A percentile compares a stretch with the other conserved stretches of the same genome.
Conservation (phyloP, 2,329 filamentous ascomycete species). For the Exophiala viscosa region DNA sequence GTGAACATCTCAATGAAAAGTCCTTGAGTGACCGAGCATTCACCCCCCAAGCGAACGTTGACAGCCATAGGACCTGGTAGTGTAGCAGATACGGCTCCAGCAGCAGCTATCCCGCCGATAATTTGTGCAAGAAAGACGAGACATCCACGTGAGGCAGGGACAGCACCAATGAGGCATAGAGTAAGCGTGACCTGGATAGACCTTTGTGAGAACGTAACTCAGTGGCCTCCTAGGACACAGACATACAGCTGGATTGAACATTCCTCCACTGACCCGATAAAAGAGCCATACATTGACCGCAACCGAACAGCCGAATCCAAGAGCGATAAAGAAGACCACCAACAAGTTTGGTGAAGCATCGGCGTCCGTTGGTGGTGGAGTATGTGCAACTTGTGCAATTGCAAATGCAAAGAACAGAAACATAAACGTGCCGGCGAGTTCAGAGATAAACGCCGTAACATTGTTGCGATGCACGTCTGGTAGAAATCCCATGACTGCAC, state of each 20-base stretch:
- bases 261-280: slow-evolving; percentile 49
- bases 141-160: slow-evolving; percentile 49
- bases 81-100: slow-evolving; percentile 54
- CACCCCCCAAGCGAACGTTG: slow-evolving; percentile 52
- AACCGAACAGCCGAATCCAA: slow-evolving; percentile 46
- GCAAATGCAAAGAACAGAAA: slow-evolving; percentile 50
- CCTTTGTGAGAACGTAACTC: background rate
- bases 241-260: slow-evolving; percentile 50
- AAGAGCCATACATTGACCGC: slow-evolving; percentile 54
- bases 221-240: background rate
- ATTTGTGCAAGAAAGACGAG: slow-evolving; percentile 56
- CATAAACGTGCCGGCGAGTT: slow-evolving; percentile 52
- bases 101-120: slow-evolving; percentile 56
- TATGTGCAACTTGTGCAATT: slow-evolving; percentile 45
- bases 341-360: slow-evolving; percentile 10
- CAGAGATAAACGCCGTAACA: slow-evolving; percentile 44
- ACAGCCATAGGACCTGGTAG: slow-evolving; percentile 56
- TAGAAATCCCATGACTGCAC: slow-evolving; percentile 9
- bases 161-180: slow-evolving; percentile 54
- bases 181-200: slow-evolving; percentile 50
- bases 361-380: slow-evolving; percentile 28
- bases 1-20: slow-evolving; percentile 66
- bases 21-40: slow-evolving; percentile 53
- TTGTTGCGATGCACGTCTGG: slow-evolving; percentile 26
- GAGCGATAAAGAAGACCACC: slow-evolving; percentile 25